A percentile compares a stretch with the other conserved stretches of the same genome.
Conservation (phyloP, 495 filamentous ascomycete genomes). For the Hypoxylon fragiforme region DNA sequence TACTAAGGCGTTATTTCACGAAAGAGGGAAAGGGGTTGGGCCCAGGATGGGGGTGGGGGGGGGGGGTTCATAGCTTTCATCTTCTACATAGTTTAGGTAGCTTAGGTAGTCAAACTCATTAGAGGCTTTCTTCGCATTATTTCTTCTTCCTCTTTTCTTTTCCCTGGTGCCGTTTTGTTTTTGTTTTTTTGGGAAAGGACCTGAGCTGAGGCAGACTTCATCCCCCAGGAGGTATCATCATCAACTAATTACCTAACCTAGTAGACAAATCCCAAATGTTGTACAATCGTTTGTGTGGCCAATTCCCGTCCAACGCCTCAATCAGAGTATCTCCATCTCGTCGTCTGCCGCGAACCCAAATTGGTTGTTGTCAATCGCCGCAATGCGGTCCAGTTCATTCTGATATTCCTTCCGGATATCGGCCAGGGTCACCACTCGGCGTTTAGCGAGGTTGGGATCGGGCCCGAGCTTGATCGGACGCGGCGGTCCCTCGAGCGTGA, state of each 20-base stretch:
- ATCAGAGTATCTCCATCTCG: slow-evolving; percentile 50
- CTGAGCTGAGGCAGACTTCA: slow-evolving; percentile 14
- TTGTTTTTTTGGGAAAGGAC: too few species aligned
- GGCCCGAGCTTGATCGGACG: slow-evolving; percentile 22
- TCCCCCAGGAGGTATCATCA: slow-evolving; percentile 39
- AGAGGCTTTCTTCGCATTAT: too few species aligned
- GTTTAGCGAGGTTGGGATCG: slow-evolving; percentile 38
- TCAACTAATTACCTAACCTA: too few species aligned
- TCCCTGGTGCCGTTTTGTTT: slow-evolving; percentile 4
- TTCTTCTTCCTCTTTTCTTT: slow-evolving; percentile 1
- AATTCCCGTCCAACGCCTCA: slow-evolving; percentile 6
- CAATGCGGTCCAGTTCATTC: slow-evolving; percentile 78
- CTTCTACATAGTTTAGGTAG: too few species aligned
- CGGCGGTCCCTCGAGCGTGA: slow-evolving; percentile 50
- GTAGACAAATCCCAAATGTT: slow-evolving; percentile 26
- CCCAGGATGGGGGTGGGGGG: too few species aligned
- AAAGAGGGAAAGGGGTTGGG: too few species aligned
- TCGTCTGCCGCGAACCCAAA: slow-evolving; percentile 55
- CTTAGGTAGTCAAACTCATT: too few species aligned
- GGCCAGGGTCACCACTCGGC: slow-evolving; percentile 74
- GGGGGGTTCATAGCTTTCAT: slow-evolving; percentile 10
- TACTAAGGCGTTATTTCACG: slow-evolving; percentile 26
- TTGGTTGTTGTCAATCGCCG: slow-evolving; percentile 61
- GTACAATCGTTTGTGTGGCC: slow-evolving; percentile 32
- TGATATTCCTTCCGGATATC: slow-evolving; percentile 87